Evolutionary conservation across 2,329 filamentous ascomycete genomes (phyloP), one percentile per base, ranked within the genome.

Genomic region (Diaporthe amygdali): DNA sequence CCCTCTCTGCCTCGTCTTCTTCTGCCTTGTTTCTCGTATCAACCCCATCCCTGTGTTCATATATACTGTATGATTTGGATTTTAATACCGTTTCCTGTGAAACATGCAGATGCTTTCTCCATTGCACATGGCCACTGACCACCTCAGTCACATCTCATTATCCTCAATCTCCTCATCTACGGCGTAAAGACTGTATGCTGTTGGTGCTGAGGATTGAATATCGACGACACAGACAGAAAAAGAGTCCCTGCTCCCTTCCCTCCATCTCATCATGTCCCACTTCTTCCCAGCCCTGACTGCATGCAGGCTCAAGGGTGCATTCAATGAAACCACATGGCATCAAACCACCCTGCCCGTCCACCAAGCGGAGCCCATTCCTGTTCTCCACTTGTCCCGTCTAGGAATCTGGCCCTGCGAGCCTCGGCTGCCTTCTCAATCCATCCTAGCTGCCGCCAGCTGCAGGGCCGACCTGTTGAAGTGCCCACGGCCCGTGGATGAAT

Each of bases 281-380:
- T 47, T 27, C 56, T 30, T 63, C 41, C n/a, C n/a, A n/a, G n/a
- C n/a, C n/a, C n/a, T n/a, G n/a, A 14, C 14, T 47, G 59, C 59
- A 37, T 63, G 59, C 59, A 63, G 30, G 41, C 41, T 49, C 59
- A 34, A 64, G 59, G 59, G 41, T 64, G 59, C 59, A 37, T 64
- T 49, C 44, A 64, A 64, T 64, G 59, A 64, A 64, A 64, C 59
- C 59, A 64, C 30, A 64, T 49, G 59, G 41, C 59, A 47, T 63
- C 41, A 47, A 25, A 34, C 47, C 59, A 37, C 27, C 59, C 59
- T 30, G 59, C 59, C 27, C 44, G 25, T 27, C 59, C 59, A 63
- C 59, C 59, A 47, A 49, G 59, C 41, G 59, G 59, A 63, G 59
- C 41, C 30, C 59, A 25, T 25, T 64, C 41, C 30, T 64, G 20